phyloP scores from a whole-genome alignment of 306 rosid genomes.

The Hippophae tibetana region DNA sequence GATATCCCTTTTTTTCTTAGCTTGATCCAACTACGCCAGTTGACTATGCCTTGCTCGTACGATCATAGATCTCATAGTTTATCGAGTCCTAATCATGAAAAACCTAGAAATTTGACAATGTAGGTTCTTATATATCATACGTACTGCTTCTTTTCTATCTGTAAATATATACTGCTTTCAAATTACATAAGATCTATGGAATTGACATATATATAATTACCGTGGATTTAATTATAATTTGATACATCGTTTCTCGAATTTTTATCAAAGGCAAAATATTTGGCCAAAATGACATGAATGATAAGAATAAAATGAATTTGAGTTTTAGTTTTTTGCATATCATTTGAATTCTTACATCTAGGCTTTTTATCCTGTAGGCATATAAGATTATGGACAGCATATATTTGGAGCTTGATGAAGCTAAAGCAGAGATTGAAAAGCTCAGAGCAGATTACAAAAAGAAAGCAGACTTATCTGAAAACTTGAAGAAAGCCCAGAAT shows the following conservation, averaged over 20 bases:
- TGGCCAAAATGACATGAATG: no score
- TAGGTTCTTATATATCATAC: background rate
- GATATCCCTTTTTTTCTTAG: background rate
- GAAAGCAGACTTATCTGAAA: slow-evolving; percentile 30
- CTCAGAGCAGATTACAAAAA: slow-evolving; percentile 42
- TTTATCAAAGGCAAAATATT: no score
- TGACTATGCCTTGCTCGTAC: background rate
- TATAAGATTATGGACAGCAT: slow-evolving; percentile 39
- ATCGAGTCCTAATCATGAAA: background rate
- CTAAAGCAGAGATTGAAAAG: slow-evolving; percentile 45
- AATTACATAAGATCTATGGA: no score
- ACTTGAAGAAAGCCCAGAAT: slow-evolving; percentile 47
- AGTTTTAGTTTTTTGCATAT: no score
- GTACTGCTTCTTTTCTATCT: no score
- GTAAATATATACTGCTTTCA: no score
- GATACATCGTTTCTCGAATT: no score
- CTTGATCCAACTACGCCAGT: background rate
- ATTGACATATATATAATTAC: no score
- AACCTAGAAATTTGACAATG: background rate
- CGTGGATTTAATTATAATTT: no score
- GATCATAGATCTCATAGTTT: background rate
- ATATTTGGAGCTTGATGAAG: slow-evolving; percentile 47
- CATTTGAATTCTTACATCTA: no score
- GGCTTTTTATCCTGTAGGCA: no score
- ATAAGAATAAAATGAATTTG: no score